Evolutionary conservation across 2,329 filamentous ascomycete genomes (phyloP).

Genomic region (Cryphonectria radicalis): DNA sequence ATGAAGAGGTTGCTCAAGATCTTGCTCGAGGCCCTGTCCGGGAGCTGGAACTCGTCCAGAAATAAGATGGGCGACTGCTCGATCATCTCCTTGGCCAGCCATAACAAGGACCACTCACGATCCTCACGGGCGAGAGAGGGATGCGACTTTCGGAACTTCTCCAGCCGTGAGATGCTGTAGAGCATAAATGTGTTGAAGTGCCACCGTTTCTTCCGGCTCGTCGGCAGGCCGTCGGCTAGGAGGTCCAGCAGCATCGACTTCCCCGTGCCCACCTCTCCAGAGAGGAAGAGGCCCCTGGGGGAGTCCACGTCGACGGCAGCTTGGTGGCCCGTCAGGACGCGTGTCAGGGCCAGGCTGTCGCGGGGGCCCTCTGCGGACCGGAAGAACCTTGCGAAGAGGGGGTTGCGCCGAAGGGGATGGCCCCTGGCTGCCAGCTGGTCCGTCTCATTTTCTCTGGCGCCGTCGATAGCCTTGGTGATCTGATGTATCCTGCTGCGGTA

Average conservation of each 20-base stretch:
- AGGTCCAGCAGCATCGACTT: slow-evolving; percentile 87
- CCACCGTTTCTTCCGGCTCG: slow-evolving; percentile 72
- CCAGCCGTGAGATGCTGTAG: slow-evolving; percentile 73
- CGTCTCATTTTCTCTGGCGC: slow-evolving; percentile 38
- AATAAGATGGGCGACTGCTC: slow-evolving; percentile 78
- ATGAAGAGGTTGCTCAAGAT: slow-evolving; percentile 80
- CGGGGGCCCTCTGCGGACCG: slow-evolving; percentile 55
- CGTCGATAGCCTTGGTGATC: slow-evolving; percentile 55
- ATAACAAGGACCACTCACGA: slow-evolving; percentile 70
- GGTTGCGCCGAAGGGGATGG: slow-evolving; percentile 63
- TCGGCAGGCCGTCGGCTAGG: slow-evolving; percentile 78
- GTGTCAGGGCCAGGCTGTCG: slow-evolving; percentile 67
- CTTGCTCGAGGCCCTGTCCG: slow-evolving; percentile 77
- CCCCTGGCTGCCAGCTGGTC: slow-evolving; percentile 52
- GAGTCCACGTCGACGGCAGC: slow-evolving; percentile 73
- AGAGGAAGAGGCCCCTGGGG: slow-evolving; percentile 75
- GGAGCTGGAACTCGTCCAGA: slow-evolving; percentile 82
- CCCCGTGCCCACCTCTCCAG: slow-evolving; percentile 81
- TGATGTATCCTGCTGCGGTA: slow-evolving; percentile 69
- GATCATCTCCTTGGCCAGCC: slow-evolving; percentile 76
- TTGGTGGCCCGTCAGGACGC: slow-evolving; percentile 71
- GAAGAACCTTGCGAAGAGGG: slow-evolving; percentile 64
- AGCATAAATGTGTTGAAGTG: slow-evolving; percentile 90
- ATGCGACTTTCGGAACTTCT: slow-evolving; percentile 59
- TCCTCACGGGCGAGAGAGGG: slow-evolving; percentile 33